Conservation (phyloP, 257 asterid species). For the Ocimum tenuiflorum region DNA sequence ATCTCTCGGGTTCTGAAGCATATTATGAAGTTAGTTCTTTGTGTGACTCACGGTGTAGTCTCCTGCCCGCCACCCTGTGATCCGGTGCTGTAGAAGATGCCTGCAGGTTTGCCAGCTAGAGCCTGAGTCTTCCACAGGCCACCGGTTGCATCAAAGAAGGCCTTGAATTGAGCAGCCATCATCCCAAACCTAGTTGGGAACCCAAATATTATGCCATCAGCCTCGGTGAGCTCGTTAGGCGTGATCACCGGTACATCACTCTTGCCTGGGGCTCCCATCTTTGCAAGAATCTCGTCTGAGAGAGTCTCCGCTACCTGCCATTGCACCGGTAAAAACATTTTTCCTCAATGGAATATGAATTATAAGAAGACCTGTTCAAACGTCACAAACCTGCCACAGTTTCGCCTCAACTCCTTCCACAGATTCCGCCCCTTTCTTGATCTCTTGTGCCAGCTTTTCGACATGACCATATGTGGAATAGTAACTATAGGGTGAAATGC, state of each 20-base stretch:
- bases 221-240: not conserved
- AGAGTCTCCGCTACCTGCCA: conserved; percentile 48
- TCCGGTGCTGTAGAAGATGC: conserved; percentile 45
- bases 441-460: conserved; percentile 54
- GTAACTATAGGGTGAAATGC: conserved; percentile 14
- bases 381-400: conserved; percentile 47
- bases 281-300: conserved; percentile 33
- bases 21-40: too few relatives aligned
- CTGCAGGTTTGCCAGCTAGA: conserved; percentile 54
- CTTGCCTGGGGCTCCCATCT: not conserved
- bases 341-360: not conserved
- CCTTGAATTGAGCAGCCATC: conserved; percentile 11
- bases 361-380: not conserved
- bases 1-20: too few relatives aligned
- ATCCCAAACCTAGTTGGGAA: conserved; percentile 8
- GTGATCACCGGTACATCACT: conserved; percentile 2
- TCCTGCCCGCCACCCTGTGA: conserved; percentile 55
- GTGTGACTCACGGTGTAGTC: not conserved
- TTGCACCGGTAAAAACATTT: not conserved
- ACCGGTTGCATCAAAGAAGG: conserved; percentile 42
- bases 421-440: conserved; percentile 54
- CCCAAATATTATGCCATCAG: conserved; percentile 6
- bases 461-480: conserved; percentile 68
- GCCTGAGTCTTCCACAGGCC: conserved; percentile 41
- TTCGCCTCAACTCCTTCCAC: conserved; percentile 62